Evolutionary conservation across 73 alveolate species (phyloP).

Genomic region (Paramecium sonneborni): DNA sequence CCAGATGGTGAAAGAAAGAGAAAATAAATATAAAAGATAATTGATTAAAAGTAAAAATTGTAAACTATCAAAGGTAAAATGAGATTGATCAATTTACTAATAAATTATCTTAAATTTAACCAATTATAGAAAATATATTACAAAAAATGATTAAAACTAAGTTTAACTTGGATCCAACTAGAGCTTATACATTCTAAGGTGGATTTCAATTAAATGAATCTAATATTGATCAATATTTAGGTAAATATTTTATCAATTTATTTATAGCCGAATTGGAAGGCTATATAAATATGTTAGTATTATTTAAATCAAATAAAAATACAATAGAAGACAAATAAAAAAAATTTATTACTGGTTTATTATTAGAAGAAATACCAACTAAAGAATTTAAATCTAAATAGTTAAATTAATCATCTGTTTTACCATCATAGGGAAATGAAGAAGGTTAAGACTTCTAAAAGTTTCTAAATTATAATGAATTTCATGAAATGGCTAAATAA

Average conservation of each 20-base stretch:
- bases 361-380: slow-evolving; percentile 7
- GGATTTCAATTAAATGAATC: slow-evolving; percentile 62
- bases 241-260: neutral
- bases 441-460: neutral
- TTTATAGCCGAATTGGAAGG: slow-evolving; percentile 44
- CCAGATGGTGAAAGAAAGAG: slow-evolving; percentile 65
- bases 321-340: neutral
- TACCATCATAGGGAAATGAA: slow-evolving; percentile 7
- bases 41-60: neutral
- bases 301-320: slow-evolving; percentile 8
- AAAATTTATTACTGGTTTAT: slow-evolving; percentile 11
- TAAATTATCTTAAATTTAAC: neutral
- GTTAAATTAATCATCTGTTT: neutral
- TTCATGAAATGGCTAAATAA: neutral
- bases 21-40: slow-evolving; percentile 20
- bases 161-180: slow-evolving; percentile 36
- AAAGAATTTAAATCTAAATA: slow-evolving; percentile 5
- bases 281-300: neutral
- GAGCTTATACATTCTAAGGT: slow-evolving; percentile 44
- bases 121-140: slow-evolving; percentile 27
- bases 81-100: slow-evolving; percentile 30
- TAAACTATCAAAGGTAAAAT: neutral
- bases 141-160: neutral
- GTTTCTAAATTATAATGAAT: neutral
- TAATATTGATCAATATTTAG: slow-evolving; percentile 57